Evolutionary conservation across 306 rosid genomes (phyloP).

Genomic region (Aeschynomene evenia): DNA sequence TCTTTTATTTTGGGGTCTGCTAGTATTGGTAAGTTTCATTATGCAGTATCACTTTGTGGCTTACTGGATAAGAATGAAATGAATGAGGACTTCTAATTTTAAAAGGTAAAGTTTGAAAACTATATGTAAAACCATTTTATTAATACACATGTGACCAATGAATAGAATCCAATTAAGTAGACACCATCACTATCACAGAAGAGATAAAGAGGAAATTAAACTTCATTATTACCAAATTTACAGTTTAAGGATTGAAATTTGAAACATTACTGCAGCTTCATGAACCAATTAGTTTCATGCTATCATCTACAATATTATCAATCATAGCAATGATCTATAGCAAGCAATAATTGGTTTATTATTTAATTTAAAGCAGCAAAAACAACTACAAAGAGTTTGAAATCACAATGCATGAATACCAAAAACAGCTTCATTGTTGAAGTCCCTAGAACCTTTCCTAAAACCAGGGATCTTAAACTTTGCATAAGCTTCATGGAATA

Average conservation of each 20-base stretch:
- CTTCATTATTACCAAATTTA: slow-evolving; percentile 22
- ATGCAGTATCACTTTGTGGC: slow-evolving; percentile 14
- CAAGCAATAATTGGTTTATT: slow-evolving; percentile 18
- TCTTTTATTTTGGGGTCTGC: not conserved
- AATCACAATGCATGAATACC: slow-evolving; percentile 40
- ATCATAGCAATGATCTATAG: slow-evolving; percentile 30
- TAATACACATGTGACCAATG: slow-evolving; percentile 9
- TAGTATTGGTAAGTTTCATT: not conserved
- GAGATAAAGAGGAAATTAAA: slow-evolving; percentile 4
- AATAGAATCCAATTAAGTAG: slow-evolving; percentile 12
- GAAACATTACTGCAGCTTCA: slow-evolving; percentile 32
- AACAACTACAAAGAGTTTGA: slow-evolving; percentile 36
- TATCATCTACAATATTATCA: slow-evolving; percentile 43
- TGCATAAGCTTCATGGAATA: slow-evolving; percentile 56
- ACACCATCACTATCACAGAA: slow-evolving; percentile 11
- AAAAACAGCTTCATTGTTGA: slow-evolving; percentile 39
- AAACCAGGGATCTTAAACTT: slow-evolving; percentile 44
- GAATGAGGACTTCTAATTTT: not conserved
- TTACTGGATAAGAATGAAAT: slow-evolving; percentile 4
- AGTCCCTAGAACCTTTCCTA: slow-evolving; percentile 46
- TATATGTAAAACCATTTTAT: not conserved
- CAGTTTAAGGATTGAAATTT: slow-evolving; percentile 23
- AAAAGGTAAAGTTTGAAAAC: not conserved
- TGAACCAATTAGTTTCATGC: slow-evolving; percentile 29
- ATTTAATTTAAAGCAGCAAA: slow-evolving; percentile 21